A percentile compares a stretch with the other conserved stretches of the same genome.
These are phyloP conservation scores for Pseudocercospora macadamiae DNA, from an alignment of 2,329 filamentous ascomycete species.

Conservation along the genomic window DNA sequence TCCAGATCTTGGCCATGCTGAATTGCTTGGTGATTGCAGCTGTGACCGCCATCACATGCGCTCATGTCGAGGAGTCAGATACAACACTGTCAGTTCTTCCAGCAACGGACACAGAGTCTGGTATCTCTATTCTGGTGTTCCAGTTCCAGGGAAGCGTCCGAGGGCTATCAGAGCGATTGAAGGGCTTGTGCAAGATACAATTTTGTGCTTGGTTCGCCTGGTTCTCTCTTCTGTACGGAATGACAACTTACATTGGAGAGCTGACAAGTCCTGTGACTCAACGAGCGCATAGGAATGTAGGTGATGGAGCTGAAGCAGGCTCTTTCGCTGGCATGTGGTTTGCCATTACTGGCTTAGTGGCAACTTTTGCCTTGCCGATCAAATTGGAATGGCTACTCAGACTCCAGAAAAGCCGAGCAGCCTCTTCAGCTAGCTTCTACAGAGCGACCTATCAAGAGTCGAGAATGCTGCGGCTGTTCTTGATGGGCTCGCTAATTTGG, in stretches of 20 bases:
- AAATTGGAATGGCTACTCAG: not conserved
- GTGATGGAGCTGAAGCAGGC: not conserved
- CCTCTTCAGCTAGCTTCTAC: too few relatives aligned
- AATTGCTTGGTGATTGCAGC: not conserved
- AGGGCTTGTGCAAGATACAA: not conserved
- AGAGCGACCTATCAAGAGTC: not conserved
- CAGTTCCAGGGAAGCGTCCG: not conserved
- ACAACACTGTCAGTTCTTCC: not conserved
- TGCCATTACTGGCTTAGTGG: not conserved
- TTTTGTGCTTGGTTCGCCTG: constrained; percentile 3
- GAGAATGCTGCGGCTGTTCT: not conserved
- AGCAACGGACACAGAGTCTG: not conserved
- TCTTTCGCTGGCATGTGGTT: constrained; percentile 3
- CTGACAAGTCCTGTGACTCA: not conserved
- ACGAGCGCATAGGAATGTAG: not conserved
- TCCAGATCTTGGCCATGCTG: not conserved
- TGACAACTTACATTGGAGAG: not conserved
- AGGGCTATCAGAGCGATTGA: not conserved
- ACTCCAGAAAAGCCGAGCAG: too few relatives aligned
- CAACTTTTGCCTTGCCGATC: not conserved
- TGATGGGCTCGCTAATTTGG: not conserved
- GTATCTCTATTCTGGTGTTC: not conserved
- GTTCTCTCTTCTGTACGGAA: constrained; percentile 5
- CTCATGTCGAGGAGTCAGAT: not conserved
- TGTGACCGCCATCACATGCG: not conserved